A percentile compares a stretch with the other conserved stretches of the same genome.
These are phyloP conservation scores for Neopestalotiopsis sp. DNA, from an alignment of 2,329 filamentous ascomycete species.

Conservation along the genomic window DNA sequence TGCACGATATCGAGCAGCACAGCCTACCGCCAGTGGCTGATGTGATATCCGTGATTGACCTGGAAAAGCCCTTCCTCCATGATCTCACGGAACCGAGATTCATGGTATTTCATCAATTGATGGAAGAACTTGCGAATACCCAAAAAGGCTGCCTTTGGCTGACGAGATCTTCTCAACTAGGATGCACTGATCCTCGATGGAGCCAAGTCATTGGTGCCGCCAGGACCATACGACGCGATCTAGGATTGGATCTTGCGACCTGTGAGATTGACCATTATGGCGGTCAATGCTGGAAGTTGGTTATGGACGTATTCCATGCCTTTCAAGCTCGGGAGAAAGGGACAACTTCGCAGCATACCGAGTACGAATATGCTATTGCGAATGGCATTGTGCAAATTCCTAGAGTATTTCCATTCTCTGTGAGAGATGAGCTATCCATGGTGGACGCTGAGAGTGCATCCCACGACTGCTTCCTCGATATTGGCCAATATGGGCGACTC, in stretches of 20 bases:
- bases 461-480: no score
- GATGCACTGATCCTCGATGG: constrained; percentile 6
- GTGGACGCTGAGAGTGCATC: no score
- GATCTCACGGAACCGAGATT: background rate
- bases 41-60: background rate
- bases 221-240: constrained; percentile 9
- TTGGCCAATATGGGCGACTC: no score
- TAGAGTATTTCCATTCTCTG: background rate
- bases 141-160: constrained; percentile 10
- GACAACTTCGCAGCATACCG: constrained; percentile 23
- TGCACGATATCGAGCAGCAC: background rate
- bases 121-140: background rate
- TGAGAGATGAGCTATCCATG: background rate
- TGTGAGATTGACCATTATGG: constrained; percentile 7
- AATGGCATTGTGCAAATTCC: background rate
- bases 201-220: constrained; percentile 6
- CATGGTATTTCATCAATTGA: background rate
- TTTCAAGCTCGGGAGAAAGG: constrained; percentile 27
- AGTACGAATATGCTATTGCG: constrained; percentile 33
- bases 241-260: constrained; percentile 5
- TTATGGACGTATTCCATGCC: constrained; percentile 7
- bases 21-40: background rate
- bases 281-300: background rate
- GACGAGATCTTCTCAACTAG: background rate
- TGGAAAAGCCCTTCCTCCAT: background rate